Base-by-base conservation (phyloP, 176 grass and related monocot species). In the Dactylis glomerata region DNA sequence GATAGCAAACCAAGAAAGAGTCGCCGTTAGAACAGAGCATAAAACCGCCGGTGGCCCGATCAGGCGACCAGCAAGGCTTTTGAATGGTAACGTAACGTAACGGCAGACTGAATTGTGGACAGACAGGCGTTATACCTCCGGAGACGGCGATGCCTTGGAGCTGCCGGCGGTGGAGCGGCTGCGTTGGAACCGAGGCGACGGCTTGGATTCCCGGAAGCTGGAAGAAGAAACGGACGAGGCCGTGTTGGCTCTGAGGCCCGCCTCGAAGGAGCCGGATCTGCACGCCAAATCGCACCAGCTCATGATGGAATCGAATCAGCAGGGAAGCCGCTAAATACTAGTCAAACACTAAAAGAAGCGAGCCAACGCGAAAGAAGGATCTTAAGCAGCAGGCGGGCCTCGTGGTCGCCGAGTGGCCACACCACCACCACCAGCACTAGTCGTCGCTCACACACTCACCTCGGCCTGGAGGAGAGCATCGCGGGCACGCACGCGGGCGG, bases 231-330 rank as follows among this genome's bases (percentile, higher is more conserved):
- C 37, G 10, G 68, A 42, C 19, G 66, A 73, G 1, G 58, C 24
- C 26, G 61, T 28, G 61, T 8, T 64, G 14, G n/a, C 44, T 81
- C 84, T 82, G 47, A 88, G 86, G 2, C 80, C 88, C 56, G 88
- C 89, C 81, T 90, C 82, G 73, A 66, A 89, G 58, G 86, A 89
- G 9, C 90, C 87, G 82, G 78, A 90, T 89, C 85, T 87, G 89
- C 85, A 83, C 23, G 76, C 76, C 41, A 76, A 79, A 87, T 87
- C 85, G 46, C 46, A 49, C 76, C 81, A 87, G 76, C 76, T 87
- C 76, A 87, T 84, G 10, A 54, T 11, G 62, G 62, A 81, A 73
- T 13, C 49, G 50, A 79, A 75, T 84, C 68, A 61, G 7, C 11
- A 27, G 31, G 8, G 9, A 2, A n/a, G n/a, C n/a, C 3, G 3